Evolutionary conservation across 1,284 basidiomycete genomes (phyloP).

Genomic region (Ganoderma multipileum): DNA sequence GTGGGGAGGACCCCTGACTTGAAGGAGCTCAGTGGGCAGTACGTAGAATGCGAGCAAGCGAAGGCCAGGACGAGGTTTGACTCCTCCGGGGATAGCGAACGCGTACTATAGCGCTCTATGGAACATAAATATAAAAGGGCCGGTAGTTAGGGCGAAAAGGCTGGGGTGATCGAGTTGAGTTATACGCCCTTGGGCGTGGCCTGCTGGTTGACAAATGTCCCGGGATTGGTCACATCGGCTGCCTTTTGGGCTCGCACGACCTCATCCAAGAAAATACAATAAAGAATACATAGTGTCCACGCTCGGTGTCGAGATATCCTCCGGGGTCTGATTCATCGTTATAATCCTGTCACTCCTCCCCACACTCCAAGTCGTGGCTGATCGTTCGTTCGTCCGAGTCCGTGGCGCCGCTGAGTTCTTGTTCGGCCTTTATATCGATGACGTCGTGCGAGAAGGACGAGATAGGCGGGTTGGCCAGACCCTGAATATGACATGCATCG

Average conservation of each 20-base stretch:
- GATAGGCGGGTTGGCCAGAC: not conserved
- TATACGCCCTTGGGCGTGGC: too few species aligned
- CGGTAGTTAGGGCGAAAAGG: too few species aligned
- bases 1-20: not conserved
- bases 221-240: too few species aligned
- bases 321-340: not conserved
- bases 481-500: not conserved
- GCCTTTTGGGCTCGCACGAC: too few species aligned
- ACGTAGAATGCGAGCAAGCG: not conserved
- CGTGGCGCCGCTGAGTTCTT: not conserved
- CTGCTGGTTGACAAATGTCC: too few species aligned
- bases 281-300: too few species aligned
- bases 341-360: not conserved
- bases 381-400: not conserved
- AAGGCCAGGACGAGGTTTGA: not conserved
- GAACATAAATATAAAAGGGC: not conserved
- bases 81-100: not conserved
- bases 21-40: not conserved
- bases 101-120: not conserved
- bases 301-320: not conserved
- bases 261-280: too few species aligned
- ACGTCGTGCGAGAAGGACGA: not conserved
- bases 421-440: not conserved
- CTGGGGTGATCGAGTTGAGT: too few species aligned
- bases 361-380: not conserved